Conservation (phyloP, 73 alveolate genomes). For the Tetrahymena malaccensis region DNA sequence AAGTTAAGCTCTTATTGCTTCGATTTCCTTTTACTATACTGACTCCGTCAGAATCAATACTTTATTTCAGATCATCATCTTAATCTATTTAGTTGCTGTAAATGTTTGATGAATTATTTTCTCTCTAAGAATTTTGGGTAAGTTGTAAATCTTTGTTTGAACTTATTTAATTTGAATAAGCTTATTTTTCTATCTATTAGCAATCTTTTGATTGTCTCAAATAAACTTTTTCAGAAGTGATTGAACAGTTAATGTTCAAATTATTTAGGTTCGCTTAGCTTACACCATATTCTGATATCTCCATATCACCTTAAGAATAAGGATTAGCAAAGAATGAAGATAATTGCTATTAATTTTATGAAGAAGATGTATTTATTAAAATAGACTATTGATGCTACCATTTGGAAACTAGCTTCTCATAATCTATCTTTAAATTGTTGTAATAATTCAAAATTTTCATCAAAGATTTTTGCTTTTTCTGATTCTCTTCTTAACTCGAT, state of each 20-base stretch:
- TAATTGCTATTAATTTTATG: background rate
- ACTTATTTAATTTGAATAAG: background rate
- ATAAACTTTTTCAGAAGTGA: background rate
- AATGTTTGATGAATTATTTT: background rate
- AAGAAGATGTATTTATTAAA: background rate
- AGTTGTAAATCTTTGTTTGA: background rate
- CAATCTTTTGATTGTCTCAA: background rate
- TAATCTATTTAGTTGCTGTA: background rate
- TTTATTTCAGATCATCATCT: background rate
- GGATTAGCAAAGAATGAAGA: background rate
- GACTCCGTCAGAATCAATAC: background rate
- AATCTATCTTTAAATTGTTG: background rate
- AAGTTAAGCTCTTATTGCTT: background rate
- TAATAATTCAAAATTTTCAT: background rate
- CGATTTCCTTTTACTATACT: background rate
- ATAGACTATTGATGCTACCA: background rate
- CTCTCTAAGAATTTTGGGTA: background rate
- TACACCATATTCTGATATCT: background rate
- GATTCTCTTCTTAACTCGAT: background rate
- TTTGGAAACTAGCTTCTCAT: background rate
- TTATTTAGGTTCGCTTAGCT: background rate
- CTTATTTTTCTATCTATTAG: background rate
- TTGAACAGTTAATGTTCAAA: background rate
- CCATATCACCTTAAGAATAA: background rate
- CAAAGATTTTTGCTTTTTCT: background rate